phyloP scores from a whole-genome alignment of 2,329 filamentous ascomycete species.

The Plenodomus biglobosus region DNA sequence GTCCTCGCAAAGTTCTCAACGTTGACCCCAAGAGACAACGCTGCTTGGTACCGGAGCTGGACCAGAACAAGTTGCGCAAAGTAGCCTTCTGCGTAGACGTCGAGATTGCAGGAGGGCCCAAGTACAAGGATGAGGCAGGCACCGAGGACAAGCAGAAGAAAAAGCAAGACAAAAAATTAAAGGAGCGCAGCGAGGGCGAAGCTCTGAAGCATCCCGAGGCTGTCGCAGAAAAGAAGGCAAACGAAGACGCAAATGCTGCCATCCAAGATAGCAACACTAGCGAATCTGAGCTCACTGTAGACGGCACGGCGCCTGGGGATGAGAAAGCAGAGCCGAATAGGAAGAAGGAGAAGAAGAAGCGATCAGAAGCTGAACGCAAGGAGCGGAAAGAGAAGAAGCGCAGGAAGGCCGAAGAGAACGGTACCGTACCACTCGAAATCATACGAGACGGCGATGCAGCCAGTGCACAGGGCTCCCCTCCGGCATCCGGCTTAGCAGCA shows the following conservation, averaged over 20 bases:
- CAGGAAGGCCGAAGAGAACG: slow-evolving; percentile 82
- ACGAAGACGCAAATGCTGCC: slow-evolving; percentile 43
- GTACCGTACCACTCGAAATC: slow-evolving; percentile 81
- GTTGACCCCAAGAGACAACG: slow-evolving; percentile 77
- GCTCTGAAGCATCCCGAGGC: slow-evolving; percentile 68
- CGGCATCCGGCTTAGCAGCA: slow-evolving; percentile 13
- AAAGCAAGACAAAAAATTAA: slow-evolving; percentile 56
- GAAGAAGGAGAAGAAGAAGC: slow-evolving; percentile 96
- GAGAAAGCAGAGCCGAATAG: slow-evolving; percentile 53
- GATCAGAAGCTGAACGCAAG: slow-evolving; percentile 88
- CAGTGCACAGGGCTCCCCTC: slow-evolving; percentile 21
- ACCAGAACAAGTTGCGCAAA: slow-evolving; percentile 76
- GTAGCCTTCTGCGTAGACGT: slow-evolving; percentile 97
- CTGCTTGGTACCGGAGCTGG: slow-evolving; percentile 76
- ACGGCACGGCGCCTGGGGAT: slow-evolving; percentile 38
- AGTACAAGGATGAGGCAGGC: slow-evolving; percentile 66
- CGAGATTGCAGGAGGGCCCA: slow-evolving; percentile 87
- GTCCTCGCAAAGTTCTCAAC: slow-evolving; percentile 80
- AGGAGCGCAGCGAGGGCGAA: slow-evolving; percentile 72
- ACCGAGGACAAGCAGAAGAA: slow-evolving; percentile 53
- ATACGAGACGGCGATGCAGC: slow-evolving; percentile 62
- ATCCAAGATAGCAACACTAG: slow-evolving; percentile 45
- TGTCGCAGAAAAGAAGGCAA: slow-evolving; percentile 59
- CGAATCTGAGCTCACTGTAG: slow-evolving; percentile 47
- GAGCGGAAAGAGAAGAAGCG: slow-evolving; percentile 88